Base-by-base conservation (phyloP, 2,329 filamentous ascomycete genomes). In the Xylariaceae sp. region DNA sequence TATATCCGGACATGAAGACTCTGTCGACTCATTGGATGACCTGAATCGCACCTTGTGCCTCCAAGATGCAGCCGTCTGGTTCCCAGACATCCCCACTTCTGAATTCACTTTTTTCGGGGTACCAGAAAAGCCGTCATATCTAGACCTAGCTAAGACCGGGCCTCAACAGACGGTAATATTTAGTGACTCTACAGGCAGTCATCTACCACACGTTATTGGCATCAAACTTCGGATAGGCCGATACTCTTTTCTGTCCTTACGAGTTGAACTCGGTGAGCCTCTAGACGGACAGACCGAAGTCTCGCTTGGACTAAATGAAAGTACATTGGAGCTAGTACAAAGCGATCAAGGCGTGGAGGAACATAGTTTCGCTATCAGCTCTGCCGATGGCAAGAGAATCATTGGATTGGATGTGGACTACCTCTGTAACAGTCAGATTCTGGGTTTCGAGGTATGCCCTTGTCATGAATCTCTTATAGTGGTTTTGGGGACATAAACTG, bases 31-130 rank as follows among this genome's bases (percentile, higher is more conserved):
- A 10, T 44, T n/a, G 41, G 26, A 26, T 30, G 21, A 30, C 26
- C 41, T 30, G 5, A 16, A 26, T 44, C 41, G 13, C 7, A 12
- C 26, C 2, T 30, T 44, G 41, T 34, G 32, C 32, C 32, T 34
- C 26, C 47, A 49, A 41, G 47, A 49, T 34, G 29, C 47, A 41
- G 47, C 47, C n/a, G 19, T 49, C 21, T 42, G 47, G 47, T 49
- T 42, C 34, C 47, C 47, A 34, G 36, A 34, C 8, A 34, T 49
- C 37, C 47, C 47, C 9, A 10, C 6, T 8, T 34, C 47, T 16
- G 22, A 49, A 39, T 34, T 41, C 41, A 32, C 22, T 12, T 42
- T 49, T 49, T 49, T 42, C 22, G 47, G 47, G 10, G 36, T 34
- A 22, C 5, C 37, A 15, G 37, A 32, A 22, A 7, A 48, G 13